phyloP scores from a whole-genome alignment of 1,284 basidiomycete genomes.

The Pseudozyma sp. region DNA sequence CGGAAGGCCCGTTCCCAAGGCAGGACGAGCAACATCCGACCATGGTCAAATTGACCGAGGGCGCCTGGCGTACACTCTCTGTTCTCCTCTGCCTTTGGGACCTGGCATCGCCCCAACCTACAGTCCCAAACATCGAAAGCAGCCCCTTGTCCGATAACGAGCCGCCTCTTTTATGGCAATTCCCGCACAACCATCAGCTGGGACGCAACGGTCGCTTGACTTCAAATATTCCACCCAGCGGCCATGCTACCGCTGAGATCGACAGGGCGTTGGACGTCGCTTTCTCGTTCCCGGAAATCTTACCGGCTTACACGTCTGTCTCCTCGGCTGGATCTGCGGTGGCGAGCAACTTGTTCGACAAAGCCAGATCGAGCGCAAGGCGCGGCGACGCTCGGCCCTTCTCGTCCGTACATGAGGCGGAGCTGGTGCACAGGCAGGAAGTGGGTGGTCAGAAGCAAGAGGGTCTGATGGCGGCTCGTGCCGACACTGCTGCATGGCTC shows the following conservation, averaged over 20 bases:
- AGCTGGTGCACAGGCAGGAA: conserved; percentile 32
- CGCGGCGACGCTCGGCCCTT: conserved; percentile 22
- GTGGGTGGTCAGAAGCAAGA: conserved; percentile 16
- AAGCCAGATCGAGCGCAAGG: background rate
- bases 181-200: conserved; percentile 16
- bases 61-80: conserved; percentile 40
- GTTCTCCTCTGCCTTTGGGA: conserved; percentile 38
- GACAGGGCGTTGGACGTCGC: conserved; percentile 36
- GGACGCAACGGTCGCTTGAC: background rate
- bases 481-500: conserved; percentile 27
- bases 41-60: conserved; percentile 31
- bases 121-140: background rate
- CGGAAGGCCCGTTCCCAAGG: background rate
- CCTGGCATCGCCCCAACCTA: conserved; percentile 1
- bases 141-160: background rate
- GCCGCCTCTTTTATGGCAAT: conserved; percentile 38
- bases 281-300: conserved; percentile 31
- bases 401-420: conserved; percentile 24
- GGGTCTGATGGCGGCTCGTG: conserved; percentile 17
- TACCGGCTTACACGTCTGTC: conserved; percentile 20
- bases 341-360: conserved; percentile 13
- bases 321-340: conserved; percentile 3
- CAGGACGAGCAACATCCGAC: background rate
- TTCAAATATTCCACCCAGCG: background rate
- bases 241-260: conserved; percentile 23